Evolutionary conservation across 306 rosid genomes (phyloP).

Genomic region (Cercis canadensis): DNA sequence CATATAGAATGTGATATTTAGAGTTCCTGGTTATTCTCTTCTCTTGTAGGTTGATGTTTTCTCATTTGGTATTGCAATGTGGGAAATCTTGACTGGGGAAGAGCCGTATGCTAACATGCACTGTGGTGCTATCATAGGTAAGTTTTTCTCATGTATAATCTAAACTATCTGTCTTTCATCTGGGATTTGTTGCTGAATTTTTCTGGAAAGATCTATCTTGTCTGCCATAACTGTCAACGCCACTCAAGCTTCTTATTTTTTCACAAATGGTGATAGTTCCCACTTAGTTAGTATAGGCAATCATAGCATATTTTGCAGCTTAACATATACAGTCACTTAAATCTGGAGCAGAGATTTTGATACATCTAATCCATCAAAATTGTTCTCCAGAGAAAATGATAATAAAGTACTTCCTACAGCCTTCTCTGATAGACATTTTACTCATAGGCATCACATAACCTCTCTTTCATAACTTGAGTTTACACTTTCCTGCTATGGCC

Average conservation of each 20-base stretch:
- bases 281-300: constrained; percentile 6
- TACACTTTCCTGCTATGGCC: too few species aligned
- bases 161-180: neutral
- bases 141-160: constrained; percentile 17
- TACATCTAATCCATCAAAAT: neutral
- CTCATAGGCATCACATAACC: neutral
- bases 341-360: neutral
- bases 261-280: neutral
- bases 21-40: constrained; percentile 15
- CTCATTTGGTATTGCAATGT: constrained; percentile 91
- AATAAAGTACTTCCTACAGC: neutral
- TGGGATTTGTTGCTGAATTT: neutral
- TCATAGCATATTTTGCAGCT: neutral
- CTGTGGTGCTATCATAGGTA: constrained; percentile 95
- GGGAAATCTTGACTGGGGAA: constrained; percentile 97
- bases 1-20: constrained; percentile 24
- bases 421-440: neutral
- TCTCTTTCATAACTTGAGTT: neutral
- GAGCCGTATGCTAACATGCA: constrained; percentile 97
- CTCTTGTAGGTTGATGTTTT: constrained; percentile 78
- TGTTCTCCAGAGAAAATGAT: neutral
- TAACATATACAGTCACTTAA: neutral
- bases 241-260: neutral
- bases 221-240: constrained; percentile 13
- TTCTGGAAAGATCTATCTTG: constrained; percentile 6